Base-by-base conservation (phyloP, 2,329 filamentous ascomycete species). In the Alternaria arbusti region DNA sequence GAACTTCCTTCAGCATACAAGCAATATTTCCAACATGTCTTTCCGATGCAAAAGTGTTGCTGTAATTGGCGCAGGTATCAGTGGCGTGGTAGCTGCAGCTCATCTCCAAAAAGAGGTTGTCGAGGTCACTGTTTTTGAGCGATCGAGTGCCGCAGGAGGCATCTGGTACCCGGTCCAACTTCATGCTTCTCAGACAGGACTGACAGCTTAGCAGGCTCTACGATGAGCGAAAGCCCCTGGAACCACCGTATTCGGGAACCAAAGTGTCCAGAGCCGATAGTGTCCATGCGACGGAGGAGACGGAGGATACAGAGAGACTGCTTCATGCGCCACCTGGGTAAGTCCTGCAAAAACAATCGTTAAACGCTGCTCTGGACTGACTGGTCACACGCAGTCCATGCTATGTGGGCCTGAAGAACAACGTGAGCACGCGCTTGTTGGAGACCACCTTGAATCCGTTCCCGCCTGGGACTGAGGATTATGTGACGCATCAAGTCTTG, bases 381-480 rank as follows among this genome's bases (percentile, higher is more conserved):
- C 68, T 58, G 1, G 50, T 51, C 22, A 9, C 2, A 86, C 13
- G 15, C 4, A 86, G 84, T 2, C 85, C 86, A 9, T 86, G 84
- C 63, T 87, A 87, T 65, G 73, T 82, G 15, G 84, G 84, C 9
- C 73, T 88, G 8, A 83, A 78, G 57, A 88, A 87, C 68, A 88
- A 87, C 62, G 84, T 87, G 15, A 80, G 82, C 6, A 86, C 85
- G 3, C 79, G 81, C 5, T 73, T 86, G 61, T 83, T 87, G 71
- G 78, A 83, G 46, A 83, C 83, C 2, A 84, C 80, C 20, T 75
- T 86, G 49, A 83, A 83, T 56, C 65, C 73, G 6, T 92, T 90
- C 86, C 87, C 88, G 0, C 76, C 84, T 6, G 86, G 85, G 1
- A 91, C 88, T 0, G 84, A 84, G 3, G 86, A 88, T 15, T 87